Conservation (phyloP, 2,329 filamentous ascomycete species). For the Chrysosphaeria jannelii region DNA sequence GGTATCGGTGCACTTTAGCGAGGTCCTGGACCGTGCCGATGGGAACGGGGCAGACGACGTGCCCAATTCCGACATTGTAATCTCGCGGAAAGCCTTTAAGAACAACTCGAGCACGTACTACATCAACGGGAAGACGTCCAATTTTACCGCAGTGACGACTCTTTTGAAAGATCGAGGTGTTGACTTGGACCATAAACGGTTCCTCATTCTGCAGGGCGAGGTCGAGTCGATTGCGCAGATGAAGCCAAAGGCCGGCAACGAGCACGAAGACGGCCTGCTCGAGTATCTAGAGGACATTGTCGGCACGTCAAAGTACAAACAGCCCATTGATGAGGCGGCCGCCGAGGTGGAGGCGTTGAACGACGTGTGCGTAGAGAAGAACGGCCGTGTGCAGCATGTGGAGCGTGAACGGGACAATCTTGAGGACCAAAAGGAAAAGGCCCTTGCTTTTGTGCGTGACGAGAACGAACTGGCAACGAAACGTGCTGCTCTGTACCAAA, state of each 20-base stretch:
- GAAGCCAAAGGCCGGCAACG: constrained; percentile 85
- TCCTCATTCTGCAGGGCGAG: constrained; percentile 87
- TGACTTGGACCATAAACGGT: constrained; percentile 92
- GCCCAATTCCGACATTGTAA: constrained; percentile 55
- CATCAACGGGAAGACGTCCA: constrained; percentile 69
- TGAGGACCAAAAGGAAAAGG: constrained; percentile 91
- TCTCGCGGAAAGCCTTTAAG: constrained; percentile 82
- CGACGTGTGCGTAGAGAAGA: constrained; percentile 87
- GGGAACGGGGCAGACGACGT: constrained; percentile 50
- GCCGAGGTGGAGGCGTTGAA: constrained; percentile 75
- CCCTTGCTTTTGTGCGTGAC: constrained; percentile 60
- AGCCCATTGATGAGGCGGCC: constrained; percentile 81
- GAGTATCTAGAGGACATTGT: constrained; percentile 98
- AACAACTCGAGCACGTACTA: constrained; percentile 98
- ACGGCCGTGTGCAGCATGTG: constrained; percentile 78
- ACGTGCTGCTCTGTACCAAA: constrained; percentile 73
- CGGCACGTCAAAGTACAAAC: constrained; percentile 93
- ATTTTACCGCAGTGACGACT: constrained; percentile 72
- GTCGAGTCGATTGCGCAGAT: constrained; percentile 98
- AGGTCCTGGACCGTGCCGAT: constrained; percentile 62
- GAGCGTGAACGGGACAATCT: constrained; percentile 86
- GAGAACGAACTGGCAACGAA: constrained; percentile 82
- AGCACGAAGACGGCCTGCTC: constrained; percentile 84
- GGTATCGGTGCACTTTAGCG: constrained; percentile 86
- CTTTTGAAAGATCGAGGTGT: constrained; percentile 68